Evolutionary conservation across 202 grass and related monocot species (phyloP).

Genomic region (Musa balbisiana): DNA sequence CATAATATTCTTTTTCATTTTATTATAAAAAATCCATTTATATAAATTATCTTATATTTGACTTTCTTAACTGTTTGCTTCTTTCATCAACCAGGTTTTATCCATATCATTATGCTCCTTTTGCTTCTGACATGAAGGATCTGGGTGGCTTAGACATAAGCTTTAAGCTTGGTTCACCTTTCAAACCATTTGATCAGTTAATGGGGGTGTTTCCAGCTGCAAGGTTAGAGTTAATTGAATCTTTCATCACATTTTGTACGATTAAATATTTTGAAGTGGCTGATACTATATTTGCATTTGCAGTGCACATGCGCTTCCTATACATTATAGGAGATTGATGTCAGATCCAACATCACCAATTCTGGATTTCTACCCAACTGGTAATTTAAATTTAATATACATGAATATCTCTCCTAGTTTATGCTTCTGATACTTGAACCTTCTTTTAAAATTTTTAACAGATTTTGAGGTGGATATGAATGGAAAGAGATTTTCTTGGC

Average conservation of each 20-base stretch:
- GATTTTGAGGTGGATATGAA: constrained; percentile 99
- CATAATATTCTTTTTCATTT: neutral
- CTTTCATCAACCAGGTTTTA: constrained; percentile 63
- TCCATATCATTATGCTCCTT: constrained; percentile 99
- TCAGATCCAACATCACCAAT: constrained; percentile 64
- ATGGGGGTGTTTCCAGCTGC: constrained; percentile 99
- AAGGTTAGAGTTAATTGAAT: constrained; percentile 36
- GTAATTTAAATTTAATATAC: constrained; percentile 29
- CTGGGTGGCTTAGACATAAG: constrained; percentile 58
- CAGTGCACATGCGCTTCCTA: constrained; percentile 84
- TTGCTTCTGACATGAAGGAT: constrained; percentile 84
- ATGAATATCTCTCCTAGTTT: neutral
- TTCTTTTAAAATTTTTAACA: constrained; percentile 21
- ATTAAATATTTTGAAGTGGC: constrained; percentile 14
- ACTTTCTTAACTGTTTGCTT: constrained; percentile 3
- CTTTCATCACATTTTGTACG: neutral
- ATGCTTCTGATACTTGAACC: constrained; percentile 11
- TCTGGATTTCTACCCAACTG: constrained; percentile 90
- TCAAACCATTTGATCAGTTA: constrained; percentile 97
- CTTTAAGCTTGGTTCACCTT: constrained; percentile 62
- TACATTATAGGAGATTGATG: constrained; percentile 78
- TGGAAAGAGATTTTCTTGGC: constrained; percentile 94
- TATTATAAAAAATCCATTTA: neutral
- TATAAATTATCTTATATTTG: neutral
- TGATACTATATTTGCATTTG: constrained; percentile 20